Conservation (phyloP, 1,284 basidiomycete genomes). For the Ustilago nuda region DNA sequence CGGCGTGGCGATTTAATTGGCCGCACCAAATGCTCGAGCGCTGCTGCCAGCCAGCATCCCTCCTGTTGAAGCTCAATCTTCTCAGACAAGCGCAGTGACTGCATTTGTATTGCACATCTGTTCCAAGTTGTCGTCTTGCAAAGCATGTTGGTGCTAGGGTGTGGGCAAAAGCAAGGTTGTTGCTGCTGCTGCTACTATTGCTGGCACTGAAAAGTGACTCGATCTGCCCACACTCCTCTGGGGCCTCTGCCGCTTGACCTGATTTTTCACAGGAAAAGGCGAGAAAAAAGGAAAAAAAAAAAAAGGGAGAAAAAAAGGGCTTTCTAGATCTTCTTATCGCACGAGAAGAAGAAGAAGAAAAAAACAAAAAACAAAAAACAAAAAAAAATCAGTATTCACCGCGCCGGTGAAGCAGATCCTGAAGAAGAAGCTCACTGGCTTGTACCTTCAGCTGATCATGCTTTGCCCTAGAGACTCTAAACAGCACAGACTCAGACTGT, state of each 20-base stretch:
- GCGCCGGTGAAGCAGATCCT: background rate
- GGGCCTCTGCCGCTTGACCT: background rate
- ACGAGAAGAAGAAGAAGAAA: conserved; percentile 13
- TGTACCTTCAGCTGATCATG: background rate
- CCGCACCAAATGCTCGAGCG: conserved; percentile 1
- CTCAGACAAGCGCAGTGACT: too few relatives aligned
- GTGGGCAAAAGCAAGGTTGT: too few relatives aligned
- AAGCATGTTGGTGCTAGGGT: too few relatives aligned
- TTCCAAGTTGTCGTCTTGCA: too few relatives aligned
- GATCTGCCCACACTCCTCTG: conserved; percentile 17
- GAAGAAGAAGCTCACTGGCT: background rate
- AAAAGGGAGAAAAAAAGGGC: conserved; percentile 2
- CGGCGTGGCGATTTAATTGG: background rate
- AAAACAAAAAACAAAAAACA: too few relatives aligned
- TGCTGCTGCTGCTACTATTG: background rate
- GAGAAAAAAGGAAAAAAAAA: background rate
- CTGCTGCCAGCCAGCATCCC: background rate
- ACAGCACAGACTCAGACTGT: background rate
- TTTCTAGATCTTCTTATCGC: conserved; percentile 39
- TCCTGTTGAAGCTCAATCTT: too few relatives aligned
- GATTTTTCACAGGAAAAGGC: conserved; percentile 4
- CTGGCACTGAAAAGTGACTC: conserved; percentile 27
- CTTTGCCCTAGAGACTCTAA: background rate
- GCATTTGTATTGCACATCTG: too few relatives aligned
- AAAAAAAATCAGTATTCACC: too few relatives aligned